Evolutionary conservation across 805 yeast species (phyloP), one percentile per base, ranked within the genome.

Genomic region (Kodamaea sagamina): DNA sequence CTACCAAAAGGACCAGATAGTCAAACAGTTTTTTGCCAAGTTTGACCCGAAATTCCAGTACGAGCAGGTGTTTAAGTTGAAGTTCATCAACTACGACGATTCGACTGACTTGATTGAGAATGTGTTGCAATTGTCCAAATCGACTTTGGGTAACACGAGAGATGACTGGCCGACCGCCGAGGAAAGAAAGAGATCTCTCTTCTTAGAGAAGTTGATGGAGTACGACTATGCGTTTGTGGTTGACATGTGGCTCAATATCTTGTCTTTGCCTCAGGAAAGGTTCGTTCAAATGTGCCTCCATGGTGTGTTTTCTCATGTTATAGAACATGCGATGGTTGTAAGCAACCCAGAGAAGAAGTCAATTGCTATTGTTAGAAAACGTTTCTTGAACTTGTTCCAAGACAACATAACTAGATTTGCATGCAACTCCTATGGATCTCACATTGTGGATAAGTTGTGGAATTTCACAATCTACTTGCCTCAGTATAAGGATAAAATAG

Each of bases 111-210:
- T 87, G 37, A 67, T 86, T 47, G 95, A 86, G 51, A 84, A 82
- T 47, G 76, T 84, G 17, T 68, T 88, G 40, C 77, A 77, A 52
- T 63, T 88, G 48, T 72, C 82, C 4, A 67, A 77, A 1, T 86
- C 95, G 0, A 88, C 95, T 0, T 66, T 88, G 43, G 93, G 92
- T 22, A 86, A 86, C 62, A 84, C 89, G 1, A 78, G 78, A 49
- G 95, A 81, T 52, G 95, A 88, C 60, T 87, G 95, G 95, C 96
- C 96, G 36, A 88, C 95, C 1, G 85, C 89, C 0, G 93, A 86
- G 54, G 96, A 88, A 59, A 78, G 95, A 71, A 79, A 90, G 67
- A 71, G 93, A 47, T 72, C 95, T 0, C 53, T 87, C 13, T 84
- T 89, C 52, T 64, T 86, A 44, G 92, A 89, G 58, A 79, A 81